Evolutionary conservation across 352 stramenopile genomes (phyloP), one percentile per base, ranked within the genome.

Genomic region (Pythium rhizo-oryzae): DNA sequence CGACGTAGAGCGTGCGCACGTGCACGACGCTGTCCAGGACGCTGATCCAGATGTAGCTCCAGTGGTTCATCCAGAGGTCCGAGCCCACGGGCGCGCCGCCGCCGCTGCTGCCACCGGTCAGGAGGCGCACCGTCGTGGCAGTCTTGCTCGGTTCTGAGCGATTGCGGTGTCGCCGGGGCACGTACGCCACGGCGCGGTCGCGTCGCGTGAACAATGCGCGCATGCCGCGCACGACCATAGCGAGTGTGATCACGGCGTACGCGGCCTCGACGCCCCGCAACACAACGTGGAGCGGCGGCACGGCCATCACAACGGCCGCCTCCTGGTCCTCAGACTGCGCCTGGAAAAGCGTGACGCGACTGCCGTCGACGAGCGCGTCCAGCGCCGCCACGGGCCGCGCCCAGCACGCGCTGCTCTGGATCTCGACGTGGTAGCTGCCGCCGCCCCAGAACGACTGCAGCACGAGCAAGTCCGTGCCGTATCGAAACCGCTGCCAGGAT

Each of bases 231-330:
- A 62, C 16, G 54, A 80, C 73, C 24, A 78, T 60, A 12, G 35
- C 23, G 7, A 78, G 23, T 2, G 70, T 71, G 24, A 80, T 66
- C 11, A 78, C 25, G 19, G 57, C 71, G 50, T 76, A 80, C 44
- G 64, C 16, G 56, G 72, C 23, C 8, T 51, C 46, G 2, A 51
- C 44, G 44, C 76, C 58, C 67, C 65, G 75, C 18, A 69, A 59
- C 23, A 30, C 59, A 2, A 30, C 28, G 21, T 72, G 53, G 6
- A 65, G 37, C 9, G 54, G 8, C 33, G 53, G 53, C 11, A 59
- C 8, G n/a, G 53, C 53, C 2, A 59, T 30, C 3, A 61, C 41
- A n/a, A 63, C 56, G 21, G 19, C 24, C 15, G 30, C 53, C 41
- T 59, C 30, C 18, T 21, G 15, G 33, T 59, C 53, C 18, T 2